Conservation (phyloP, 2,329 filamentous ascomycete genomes). For the Neofusicoccum umdonicola region DNA sequence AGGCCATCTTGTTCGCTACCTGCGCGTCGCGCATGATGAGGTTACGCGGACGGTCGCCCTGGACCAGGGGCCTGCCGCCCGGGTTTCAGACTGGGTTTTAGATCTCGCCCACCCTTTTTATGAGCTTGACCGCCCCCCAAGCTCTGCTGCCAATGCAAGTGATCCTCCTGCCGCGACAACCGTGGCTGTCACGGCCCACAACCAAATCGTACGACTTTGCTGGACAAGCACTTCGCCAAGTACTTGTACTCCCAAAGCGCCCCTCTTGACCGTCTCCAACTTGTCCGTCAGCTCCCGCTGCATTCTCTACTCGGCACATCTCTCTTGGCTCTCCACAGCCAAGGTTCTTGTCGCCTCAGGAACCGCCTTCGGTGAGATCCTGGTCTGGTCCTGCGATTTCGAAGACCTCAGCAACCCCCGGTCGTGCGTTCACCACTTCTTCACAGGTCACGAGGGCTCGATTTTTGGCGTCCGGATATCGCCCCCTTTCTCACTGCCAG, state of each 20-base stretch:
- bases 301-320: constrained; percentile 81
- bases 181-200: constrained; percentile 76
- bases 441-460: constrained; percentile 79
- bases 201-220: constrained; percentile 61
- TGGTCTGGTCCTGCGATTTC: constrained; percentile 76
- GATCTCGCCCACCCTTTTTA: constrained; percentile 20
- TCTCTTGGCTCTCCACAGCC: constrained; percentile 59
- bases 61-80: background rate
- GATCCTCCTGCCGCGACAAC: constrained; percentile 23
- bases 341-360: constrained; percentile 77
- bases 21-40: constrained; percentile 17
- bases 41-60: background rate
- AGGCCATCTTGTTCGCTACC: constrained; percentile 48
- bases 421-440: constrained; percentile 53
- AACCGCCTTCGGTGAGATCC: constrained; percentile 90
- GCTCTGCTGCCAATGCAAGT: background rate
- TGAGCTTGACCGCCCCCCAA: constrained; percentile 2
- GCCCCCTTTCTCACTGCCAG: constrained; percentile 22
- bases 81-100: constrained; percentile 38
- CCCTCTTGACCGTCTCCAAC: constrained; percentile 41
- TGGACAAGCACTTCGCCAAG: constrained; percentile 12
- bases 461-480: constrained; percentile 89
- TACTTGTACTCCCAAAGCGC: background rate
- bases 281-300: constrained; percentile 69
- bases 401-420: constrained; percentile 17